A percentile compares a stretch with the other conserved stretches of the same genome.
These are phyloP conservation scores for Aspergillus sp. DNA, from an alignment of 2,329 filamentous ascomycete genomes.

Conservation along the genomic window DNA sequence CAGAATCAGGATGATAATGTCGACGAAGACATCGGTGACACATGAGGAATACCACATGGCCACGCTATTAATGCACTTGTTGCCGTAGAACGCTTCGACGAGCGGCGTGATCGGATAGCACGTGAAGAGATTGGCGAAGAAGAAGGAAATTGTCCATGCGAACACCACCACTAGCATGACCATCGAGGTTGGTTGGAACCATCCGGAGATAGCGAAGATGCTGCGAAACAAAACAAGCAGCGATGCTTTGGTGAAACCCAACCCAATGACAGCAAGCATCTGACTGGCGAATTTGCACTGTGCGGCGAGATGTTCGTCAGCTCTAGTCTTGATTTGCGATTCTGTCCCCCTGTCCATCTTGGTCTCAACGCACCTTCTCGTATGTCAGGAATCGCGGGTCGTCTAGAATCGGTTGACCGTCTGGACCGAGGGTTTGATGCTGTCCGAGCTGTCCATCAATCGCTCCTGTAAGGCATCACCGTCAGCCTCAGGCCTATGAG, in stretches of 20 bases:
- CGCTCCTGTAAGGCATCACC: background rate
- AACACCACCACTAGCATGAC: background rate
- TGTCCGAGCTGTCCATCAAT: background rate
- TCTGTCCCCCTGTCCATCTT: too few relatives aligned
- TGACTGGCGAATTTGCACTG: background rate
- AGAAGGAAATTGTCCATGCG: background rate
- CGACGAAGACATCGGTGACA: background rate
- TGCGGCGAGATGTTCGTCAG: too few relatives aligned
- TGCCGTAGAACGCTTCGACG: conserved; percentile 4
- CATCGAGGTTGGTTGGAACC: background rate
- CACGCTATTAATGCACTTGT: conserved; percentile 1
- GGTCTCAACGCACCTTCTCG: background rate
- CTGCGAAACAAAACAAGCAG: background rate
- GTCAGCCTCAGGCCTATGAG: background rate
- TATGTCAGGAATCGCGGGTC: background rate
- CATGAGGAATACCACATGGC: background rate
- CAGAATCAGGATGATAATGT: background rate
- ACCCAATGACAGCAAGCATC: background rate
- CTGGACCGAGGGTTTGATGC: background rate
- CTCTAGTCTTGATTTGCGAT: too few relatives aligned
- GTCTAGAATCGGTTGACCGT: background rate
- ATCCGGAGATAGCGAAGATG: background rate
- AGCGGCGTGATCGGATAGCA: conserved; percentile 3
- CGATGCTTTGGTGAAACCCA: background rate
- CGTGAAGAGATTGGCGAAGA: conserved; percentile 3